Conservation (phyloP, 306 rosid species). For the Gastrolobium villosum region DNA sequence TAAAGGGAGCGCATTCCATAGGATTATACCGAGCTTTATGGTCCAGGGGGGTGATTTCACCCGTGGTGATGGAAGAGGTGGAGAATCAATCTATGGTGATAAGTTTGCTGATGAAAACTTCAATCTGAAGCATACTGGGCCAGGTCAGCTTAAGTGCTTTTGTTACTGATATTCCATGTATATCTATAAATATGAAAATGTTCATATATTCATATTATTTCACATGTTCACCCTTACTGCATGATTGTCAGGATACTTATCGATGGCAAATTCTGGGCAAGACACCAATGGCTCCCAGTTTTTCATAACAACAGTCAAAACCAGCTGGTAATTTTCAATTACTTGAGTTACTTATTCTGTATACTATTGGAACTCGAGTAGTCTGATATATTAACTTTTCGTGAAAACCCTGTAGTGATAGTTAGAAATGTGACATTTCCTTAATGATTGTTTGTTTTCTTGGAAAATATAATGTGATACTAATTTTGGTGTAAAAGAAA, state of each 20-base stretch:
- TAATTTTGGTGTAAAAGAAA: conserved; percentile 18
- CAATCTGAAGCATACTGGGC: conserved; percentile 74
- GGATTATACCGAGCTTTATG: conserved; percentile 87
- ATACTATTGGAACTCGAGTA: background rate
- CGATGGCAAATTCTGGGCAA: conserved; percentile 91
- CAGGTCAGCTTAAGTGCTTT: conserved; percentile 64
- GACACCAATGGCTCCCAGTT: conserved; percentile 96
- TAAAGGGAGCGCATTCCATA: conserved; percentile 83
- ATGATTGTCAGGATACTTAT: conserved; percentile 70
- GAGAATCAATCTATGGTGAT: conserved; percentile 85
- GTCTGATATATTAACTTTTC: background rate
- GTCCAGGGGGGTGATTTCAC: conserved; percentile 95
- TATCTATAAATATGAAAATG: conserved; percentile 4
- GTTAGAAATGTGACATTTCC: conserved; percentile 6
- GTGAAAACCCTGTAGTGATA: background rate
- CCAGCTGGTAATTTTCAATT: conserved; percentile 69
- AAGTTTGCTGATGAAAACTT: conserved; percentile 88
- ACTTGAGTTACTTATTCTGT: conserved; percentile 13
- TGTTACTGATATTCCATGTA: conserved; percentile 29
- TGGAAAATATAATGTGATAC: conserved; percentile 2
- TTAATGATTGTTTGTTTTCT: conserved; percentile 1
- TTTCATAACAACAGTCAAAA: conserved; percentile 85
- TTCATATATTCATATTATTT: conserved; percentile 26
- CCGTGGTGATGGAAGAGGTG: conserved; percentile 85
- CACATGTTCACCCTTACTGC: background rate